These are phyloP conservation scores for Globisporangium spinosum DNA, from an alignment of 352 stramenopile genomes.

Conservation along the genomic window DNA sequence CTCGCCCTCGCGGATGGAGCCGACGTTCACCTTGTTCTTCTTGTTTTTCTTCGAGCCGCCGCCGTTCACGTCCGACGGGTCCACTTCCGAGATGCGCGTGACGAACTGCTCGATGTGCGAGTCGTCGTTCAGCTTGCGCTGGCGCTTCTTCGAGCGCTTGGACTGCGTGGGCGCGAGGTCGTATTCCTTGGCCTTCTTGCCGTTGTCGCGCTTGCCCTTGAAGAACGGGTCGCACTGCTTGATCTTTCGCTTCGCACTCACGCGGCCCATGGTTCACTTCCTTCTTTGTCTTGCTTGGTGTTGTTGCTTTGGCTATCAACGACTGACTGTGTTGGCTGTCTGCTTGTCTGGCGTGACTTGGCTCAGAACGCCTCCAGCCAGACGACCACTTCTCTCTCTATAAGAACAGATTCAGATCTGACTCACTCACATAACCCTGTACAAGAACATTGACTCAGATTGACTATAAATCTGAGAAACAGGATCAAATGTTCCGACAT, in stretches of 20 bases:
- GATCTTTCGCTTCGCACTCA: constrained; percentile 77
- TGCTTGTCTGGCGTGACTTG: background rate
- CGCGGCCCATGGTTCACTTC: constrained; percentile 45
- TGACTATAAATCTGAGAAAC: background rate
- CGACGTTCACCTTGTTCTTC: constrained; percentile 49
- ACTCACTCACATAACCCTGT: background rate
- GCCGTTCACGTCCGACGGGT: constrained; percentile 2
- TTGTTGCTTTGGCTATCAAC: background rate
- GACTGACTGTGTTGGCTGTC: background rate
- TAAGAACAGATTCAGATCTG: background rate
- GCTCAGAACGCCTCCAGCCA: background rate
- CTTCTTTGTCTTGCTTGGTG: background rate
- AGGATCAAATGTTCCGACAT: background rate
- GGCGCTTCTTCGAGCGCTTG: constrained; percentile 79
- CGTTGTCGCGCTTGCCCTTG: constrained; percentile 69
- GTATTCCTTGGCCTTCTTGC: constrained; percentile 66
- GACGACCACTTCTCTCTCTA: constrained; percentile 5
- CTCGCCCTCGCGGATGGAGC: constrained; percentile 59
- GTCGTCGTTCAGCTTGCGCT: constrained; percentile 60
- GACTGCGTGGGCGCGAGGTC: constrained; percentile 68
- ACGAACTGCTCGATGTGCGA: constrained; percentile 65
- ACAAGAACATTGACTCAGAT: background rate
- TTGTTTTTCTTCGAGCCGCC: constrained; percentile 33
- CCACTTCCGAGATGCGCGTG: constrained; percentile 42
- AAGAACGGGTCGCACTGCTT: constrained; percentile 88